Base-by-base conservation (phyloP, 2,329 filamentous ascomycete species). In the Aspergillus aculeatinus region DNA sequence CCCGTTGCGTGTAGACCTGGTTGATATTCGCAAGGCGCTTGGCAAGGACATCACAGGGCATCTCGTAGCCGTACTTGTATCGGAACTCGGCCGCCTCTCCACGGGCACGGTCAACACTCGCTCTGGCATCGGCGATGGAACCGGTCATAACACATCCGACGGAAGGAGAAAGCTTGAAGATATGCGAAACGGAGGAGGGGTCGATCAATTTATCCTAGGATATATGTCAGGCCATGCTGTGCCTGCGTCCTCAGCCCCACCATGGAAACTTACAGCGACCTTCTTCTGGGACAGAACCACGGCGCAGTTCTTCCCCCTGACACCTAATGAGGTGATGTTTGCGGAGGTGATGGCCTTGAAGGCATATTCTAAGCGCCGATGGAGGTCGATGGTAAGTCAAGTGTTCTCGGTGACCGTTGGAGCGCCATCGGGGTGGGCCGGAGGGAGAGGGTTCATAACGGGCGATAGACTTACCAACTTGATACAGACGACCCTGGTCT, bases 331-430 rank as follows among this genome's bases (percentile, higher is more conserved):
- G 84, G 96, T 99, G 82, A 99, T 98, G 80, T 98, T 98, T 70
- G 95, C 95, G 63, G 95, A 94, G 70, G 95, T 99, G 81, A 99
- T 99, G 61, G 95, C 95, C 84, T 99, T 99, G 88, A 99, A 99
- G 71, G 95, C 95, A 94, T 99, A 99, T 85, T 99, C 95, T 98
- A 76, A 70, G 67, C 47, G 55, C 57, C 63, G 70, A 48, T 62
- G 65, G 64, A 68, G 54, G 64, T 51, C 27, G 55, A 58, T 60
- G 47, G 68, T 77, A 61, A 65, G 65, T 61, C 58, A 54, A 42
- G 47, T 25, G 31, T 44, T 62, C 39, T 29, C 42, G 47, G 16
- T 19, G 10, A 16, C 53, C 14, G 39, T 47, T 55, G 21, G 51
- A 57, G 51, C 48, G 61, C 52, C 51, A 42, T 49, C 51, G 29